A percentile compares a stretch with the other conserved stretches of the same genome.
phyloP scores from a whole-genome alignment of 352 stramenopile species.

The Globisporangium acanthophoron region DNA sequence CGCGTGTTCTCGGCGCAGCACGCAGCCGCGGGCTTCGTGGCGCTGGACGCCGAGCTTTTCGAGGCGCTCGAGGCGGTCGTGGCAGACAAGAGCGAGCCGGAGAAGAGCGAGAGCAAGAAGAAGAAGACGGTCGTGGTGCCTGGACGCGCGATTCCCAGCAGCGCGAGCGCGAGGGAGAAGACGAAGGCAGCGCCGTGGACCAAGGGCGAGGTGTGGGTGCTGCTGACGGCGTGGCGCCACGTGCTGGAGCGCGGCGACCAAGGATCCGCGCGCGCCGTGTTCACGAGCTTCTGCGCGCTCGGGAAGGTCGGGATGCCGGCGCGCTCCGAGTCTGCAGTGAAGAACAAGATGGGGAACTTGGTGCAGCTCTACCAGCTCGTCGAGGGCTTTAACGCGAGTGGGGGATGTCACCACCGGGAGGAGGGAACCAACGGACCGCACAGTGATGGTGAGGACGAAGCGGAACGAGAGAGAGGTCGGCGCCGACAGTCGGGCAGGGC shows the following conservation, averaged over 20 bases:
- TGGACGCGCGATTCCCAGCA: neutral
- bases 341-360: neutral
- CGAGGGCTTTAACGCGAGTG: slow-evolving; percentile 2
- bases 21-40: neutral
- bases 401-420: too few species aligned
- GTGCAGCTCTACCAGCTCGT: neutral
- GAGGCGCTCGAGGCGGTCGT: neutral
- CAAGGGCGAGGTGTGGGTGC: neutral
- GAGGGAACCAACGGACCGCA: too few species aligned
- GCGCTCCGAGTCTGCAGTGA: neutral
- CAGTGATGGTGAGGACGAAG: too few species aligned
- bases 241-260: neutral
- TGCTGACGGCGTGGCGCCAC: slow-evolving; percentile 2
- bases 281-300: neutral
- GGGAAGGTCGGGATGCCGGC: neutral
- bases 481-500: neutral
- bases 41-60: neutral
- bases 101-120: too few species aligned
- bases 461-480: neutral
- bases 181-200: neutral
- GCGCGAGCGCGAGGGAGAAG: neutral
- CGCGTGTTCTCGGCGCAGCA: neutral
- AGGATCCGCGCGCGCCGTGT: neutral
- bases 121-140: neutral
- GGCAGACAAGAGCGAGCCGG: neutral